phyloP scores from a whole-genome alignment of 2,329 filamentous ascomycete genomes.

The Xylaria sp. region DNA sequence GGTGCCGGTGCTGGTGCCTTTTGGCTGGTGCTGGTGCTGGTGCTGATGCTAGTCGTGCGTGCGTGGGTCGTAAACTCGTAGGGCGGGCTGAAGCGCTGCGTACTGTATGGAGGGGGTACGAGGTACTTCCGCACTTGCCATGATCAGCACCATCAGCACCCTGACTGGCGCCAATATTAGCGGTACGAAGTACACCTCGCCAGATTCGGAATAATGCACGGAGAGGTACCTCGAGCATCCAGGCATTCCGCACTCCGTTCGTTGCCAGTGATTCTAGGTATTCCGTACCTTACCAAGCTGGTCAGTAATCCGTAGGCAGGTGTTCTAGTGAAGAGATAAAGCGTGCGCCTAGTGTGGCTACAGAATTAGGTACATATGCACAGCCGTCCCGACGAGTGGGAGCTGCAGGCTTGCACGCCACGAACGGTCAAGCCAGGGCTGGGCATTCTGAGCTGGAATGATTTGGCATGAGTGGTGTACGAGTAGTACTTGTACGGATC shows the following conservation, averaged over 20 bases:
- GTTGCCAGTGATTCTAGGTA: too few species aligned
- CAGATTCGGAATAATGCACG: too few species aligned
- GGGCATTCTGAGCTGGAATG: slow-evolving; percentile 7
- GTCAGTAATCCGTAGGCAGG: background rate
- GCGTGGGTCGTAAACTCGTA: too few species aligned
- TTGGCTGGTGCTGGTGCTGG: too few species aligned
- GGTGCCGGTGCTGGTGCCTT: too few species aligned
- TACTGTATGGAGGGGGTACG: background rate
- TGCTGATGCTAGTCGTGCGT: too few species aligned
- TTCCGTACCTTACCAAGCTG: too few species aligned
- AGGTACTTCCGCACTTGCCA: background rate
- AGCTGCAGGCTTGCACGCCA: slow-evolving; percentile 21
- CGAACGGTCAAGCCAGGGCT: slow-evolving; percentile 12
- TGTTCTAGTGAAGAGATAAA: background rate
- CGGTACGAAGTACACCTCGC: too few species aligned
- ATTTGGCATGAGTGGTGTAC: background rate
- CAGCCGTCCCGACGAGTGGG: background rate
- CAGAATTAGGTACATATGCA: background rate
- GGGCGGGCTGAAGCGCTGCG: background rate
- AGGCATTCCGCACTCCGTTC: too few species aligned
- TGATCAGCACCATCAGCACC: background rate
- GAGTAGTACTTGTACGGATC: too few species aligned
- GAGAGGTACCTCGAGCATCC: too few species aligned
- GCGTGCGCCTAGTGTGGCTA: background rate
- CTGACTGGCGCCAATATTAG: background rate